Evolutionary conservation across 768 basidiomycete species (phyloP).

Genomic region (Brasilioporus rufonigricans): DNA sequence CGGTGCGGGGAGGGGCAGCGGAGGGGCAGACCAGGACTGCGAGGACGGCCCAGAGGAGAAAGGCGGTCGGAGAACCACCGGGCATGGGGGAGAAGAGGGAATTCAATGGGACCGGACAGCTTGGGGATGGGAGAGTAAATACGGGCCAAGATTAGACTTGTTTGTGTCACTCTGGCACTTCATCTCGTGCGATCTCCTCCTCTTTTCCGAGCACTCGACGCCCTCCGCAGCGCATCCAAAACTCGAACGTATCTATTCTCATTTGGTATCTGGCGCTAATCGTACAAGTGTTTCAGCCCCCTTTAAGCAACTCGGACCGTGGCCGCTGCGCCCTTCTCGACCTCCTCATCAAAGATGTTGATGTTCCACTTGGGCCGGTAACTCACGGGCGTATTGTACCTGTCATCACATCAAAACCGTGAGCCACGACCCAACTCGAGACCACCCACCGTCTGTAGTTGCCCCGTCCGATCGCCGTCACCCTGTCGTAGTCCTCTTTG

Average conservation of each 20-base stretch:
- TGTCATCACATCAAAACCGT: background rate
- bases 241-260: background rate
- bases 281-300: background rate
- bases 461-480: constrained; percentile 38
- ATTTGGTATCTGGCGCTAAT: background rate
- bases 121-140: background rate
- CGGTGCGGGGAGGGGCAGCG: background rate
- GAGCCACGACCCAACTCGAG: background rate
- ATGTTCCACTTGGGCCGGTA: constrained; percentile 69
- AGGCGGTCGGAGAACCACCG: constrained; percentile 70
- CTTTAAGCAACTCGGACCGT: constrained; percentile 32
- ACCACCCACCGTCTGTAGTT: constrained; percentile 35
- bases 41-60: constrained; percentile 74
- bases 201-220: too few species aligned
- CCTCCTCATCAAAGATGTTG: constrained; percentile 63
- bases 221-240: too few species aligned
- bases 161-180: too few species aligned
- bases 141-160: background rate
- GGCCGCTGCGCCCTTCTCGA: constrained; percentile 43
- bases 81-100: constrained; percentile 49
- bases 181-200: too few species aligned
- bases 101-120: too few species aligned
- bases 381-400: constrained; percentile 59
- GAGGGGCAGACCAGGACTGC: constrained; percentile 52
- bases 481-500: constrained; percentile 62